Conservation (phyloP, 345 rosid species). For the Boechera retrofracta region DNA sequence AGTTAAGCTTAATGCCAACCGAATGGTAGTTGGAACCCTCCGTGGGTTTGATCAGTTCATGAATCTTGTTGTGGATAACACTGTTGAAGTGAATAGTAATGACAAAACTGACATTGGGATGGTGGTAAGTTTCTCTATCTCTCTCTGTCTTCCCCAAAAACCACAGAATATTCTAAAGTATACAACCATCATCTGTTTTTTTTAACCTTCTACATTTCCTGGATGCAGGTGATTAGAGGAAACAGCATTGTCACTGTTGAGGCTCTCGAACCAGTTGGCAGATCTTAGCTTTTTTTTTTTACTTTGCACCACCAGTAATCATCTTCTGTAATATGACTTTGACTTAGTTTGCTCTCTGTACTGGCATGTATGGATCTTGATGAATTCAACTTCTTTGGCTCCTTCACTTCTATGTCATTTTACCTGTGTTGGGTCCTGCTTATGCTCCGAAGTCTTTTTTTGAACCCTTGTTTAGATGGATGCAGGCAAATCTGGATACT, state of each 20-base stretch:
- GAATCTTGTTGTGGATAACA: conserved; percentile 78
- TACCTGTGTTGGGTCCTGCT: not conserved
- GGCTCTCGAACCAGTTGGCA: conserved; percentile 75
- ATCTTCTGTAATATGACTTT: conserved; percentile 9
- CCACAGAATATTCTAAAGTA: not conserved
- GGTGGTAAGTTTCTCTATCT: conserved; percentile 58
- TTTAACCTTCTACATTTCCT: not conserved
- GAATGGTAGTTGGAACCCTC: conserved; percentile 80
- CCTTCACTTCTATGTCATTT: not conserved
- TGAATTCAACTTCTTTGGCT: conserved; percentile 12
- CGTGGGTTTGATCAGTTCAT: conserved; percentile 85
- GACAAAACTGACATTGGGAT: conserved; percentile 71
- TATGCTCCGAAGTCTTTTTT: not conserved
- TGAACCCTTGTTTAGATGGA: not conserved
- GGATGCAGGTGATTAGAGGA: conserved; percentile 67
- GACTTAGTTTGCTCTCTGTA: conserved; percentile 19
- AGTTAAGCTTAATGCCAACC: conserved; percentile 52
- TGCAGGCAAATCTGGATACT: not conserved
- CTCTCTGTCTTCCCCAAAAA: conserved; percentile 8
- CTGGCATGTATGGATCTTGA: not conserved
- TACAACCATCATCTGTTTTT: not conserved
- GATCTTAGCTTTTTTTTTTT: conserved; percentile 34
- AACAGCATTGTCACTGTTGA: conserved; percentile 79
- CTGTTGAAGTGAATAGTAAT: conserved; percentile 67
- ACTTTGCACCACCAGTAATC: conserved; percentile 23